Base-by-base conservation (phyloP, 495 filamentous ascomycete species). In the Penicillium nucicola region DNA sequence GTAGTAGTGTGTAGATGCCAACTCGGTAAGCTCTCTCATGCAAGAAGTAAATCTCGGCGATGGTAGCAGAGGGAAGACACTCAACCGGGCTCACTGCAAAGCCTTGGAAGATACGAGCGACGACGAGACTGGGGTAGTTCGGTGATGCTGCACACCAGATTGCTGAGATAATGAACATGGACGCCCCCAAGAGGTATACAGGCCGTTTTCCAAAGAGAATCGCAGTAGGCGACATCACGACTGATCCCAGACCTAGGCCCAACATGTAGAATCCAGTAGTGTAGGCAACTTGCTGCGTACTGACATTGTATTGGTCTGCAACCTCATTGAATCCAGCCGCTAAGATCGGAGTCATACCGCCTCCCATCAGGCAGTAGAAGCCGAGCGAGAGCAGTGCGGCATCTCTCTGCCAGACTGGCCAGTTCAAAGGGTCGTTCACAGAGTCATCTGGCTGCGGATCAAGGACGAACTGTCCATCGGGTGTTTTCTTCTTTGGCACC, bases 211-310 rank as follows among this genome's bases (percentile, higher is more conserved):
- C 93, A 52, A 71, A 96, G 0, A 97, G 65, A 51, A 97, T 96
- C 9, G 93, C 93, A 0, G 93, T 96, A 4, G 93, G 93, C 3
- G 88, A 92, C 60, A 86, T 83, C 38, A 97, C 59, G 11, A 96
- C 81, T 15, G 83, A 90, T 5, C 92, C 92, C 2, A 97, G 49
- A 2, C 92, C 93, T 18, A 97, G 74, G 2, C 93, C 93, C 81
- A 96, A 75, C 93, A 98, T 98, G 66, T 90, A 97, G 12, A 98
- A 69, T 0, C 93, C 93, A 1, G 93, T 96, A 1, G 93, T 97
- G 36, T 93, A 82, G 1, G 93, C 87, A 30, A 97, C 92, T 52
- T 79, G 66, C 23, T 89, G 77, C 12, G 87, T 84, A 5, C 81
- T 76, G 12, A 96, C 84, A 49, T 78, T 53, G 60, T 88, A 96